Conservation (phyloP, 2,329 filamentous ascomycete genomes). For the Fusarium sp. region DNA sequence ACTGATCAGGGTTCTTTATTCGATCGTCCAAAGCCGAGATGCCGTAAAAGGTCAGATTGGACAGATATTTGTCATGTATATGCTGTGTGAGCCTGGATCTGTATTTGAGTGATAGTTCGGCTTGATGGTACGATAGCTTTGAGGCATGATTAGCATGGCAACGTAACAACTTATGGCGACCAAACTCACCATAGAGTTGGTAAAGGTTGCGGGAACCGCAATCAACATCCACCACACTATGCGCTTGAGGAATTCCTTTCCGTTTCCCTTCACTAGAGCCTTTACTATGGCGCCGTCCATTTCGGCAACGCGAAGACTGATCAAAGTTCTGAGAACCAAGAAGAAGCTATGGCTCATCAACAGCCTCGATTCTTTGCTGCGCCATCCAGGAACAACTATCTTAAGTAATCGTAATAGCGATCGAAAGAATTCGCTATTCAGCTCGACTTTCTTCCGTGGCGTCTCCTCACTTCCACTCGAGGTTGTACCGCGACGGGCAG, state of each 20-base stretch:
- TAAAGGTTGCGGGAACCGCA: slow-evolving; percentile 95
- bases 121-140: slow-evolving; percentile 97
- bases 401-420: slow-evolving; percentile 81
- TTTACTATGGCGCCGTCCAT: slow-evolving; percentile 95
- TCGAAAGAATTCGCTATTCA: slow-evolving; percentile 86
- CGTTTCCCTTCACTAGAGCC: slow-evolving; percentile 89
- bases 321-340: slow-evolving; percentile 87
- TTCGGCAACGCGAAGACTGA: slow-evolving; percentile 95
- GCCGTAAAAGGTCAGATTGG: slow-evolving; percentile 98
- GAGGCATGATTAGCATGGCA: slow-evolving; percentile 17
- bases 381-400: slow-evolving; percentile 92
- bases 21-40: slow-evolving; percentile 95
- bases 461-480: slow-evolving; percentile 55
- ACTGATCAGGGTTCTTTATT: slow-evolving; percentile 98
- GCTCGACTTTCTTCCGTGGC: slow-evolving; percentile 83
- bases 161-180: not conserved
- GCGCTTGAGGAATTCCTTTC: slow-evolving; percentile 87
- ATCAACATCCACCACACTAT: slow-evolving; percentile 99
- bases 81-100: slow-evolving; percentile 92
- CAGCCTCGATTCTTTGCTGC: slow-evolving; percentile 87
- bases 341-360: slow-evolving; percentile 94
- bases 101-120: slow-evolving; percentile 92
- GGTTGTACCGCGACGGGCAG: slow-evolving; percentile 63
- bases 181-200: slow-evolving; percentile 90
- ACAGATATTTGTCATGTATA: slow-evolving; percentile 95